A percentile compares a stretch with the other conserved stretches of the same genome.
phyloP scores from a whole-genome alignment of 768 basidiomycete genomes.

The Boletus coccyginus region DNA sequence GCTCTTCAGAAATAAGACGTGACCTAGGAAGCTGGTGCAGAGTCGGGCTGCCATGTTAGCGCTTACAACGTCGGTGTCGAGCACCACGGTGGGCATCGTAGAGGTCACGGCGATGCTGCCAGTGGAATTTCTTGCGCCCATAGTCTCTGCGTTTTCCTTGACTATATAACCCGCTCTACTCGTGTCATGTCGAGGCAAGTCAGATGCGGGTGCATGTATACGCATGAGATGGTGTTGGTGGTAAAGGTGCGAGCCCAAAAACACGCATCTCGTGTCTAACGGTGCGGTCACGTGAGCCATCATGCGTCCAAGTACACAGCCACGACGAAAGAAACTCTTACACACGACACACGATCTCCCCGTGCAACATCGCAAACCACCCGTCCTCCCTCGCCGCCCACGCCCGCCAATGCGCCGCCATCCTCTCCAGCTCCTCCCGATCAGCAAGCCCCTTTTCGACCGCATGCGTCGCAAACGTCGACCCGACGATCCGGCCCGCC shows the following conservation, averaged over 20 bases:
- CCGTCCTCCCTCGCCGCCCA: conserved; percentile 34
- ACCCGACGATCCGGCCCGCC: conserved; percentile 37
- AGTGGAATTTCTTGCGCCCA: background rate
- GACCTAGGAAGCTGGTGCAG: conserved; percentile 59
- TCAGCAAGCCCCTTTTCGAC: conserved; percentile 26
- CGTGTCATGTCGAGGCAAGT: background rate
- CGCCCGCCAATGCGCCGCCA: conserved; percentile 24
- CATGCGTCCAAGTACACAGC: too few relatives aligned
- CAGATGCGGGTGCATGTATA: conserved; percentile 1
- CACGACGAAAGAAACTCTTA: too few relatives aligned
- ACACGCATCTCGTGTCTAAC: background rate
- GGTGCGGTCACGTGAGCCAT: conserved; percentile 7
- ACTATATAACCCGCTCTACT: background rate
- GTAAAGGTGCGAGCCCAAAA: background rate
- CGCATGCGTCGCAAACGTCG: conserved; percentile 32
- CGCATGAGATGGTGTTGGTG: conserved; percentile 11
- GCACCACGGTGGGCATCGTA: conserved; percentile 38
- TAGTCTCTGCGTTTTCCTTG: background rate
- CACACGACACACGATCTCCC: conserved; percentile 32
- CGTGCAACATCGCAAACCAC: conserved; percentile 33
- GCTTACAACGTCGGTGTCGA: conserved; percentile 53
- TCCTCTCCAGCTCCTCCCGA: conserved; percentile 21
- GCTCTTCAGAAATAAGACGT: conserved; percentile 74
- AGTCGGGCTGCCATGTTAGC: conserved; percentile 63
- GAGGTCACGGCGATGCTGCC: background rate